These are phyloP conservation scores for Cyberlindnera nakhonratchasimensis DNA, from an alignment of 805 yeast species.

Conservation along the genomic window DNA sequence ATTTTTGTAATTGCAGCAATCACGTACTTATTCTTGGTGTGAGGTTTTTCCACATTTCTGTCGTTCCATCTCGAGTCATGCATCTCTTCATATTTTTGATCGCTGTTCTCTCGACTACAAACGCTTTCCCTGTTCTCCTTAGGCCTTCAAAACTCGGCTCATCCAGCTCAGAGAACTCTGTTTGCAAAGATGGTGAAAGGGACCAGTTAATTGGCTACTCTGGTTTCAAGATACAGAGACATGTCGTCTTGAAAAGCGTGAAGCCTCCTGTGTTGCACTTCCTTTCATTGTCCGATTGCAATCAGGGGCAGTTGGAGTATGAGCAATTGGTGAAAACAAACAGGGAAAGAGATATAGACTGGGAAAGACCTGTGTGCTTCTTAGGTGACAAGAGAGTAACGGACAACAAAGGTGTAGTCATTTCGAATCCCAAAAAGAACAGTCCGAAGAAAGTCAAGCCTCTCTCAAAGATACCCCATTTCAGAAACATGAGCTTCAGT, in stretches of 20 bases:
- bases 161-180: not conserved
- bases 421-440: slow-evolving; percentile 1
- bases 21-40: slow-evolving; percentile 6
- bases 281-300: slow-evolving; percentile 48
- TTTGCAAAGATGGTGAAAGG: slow-evolving; percentile 3
- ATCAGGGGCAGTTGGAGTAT: slow-evolving; percentile 45
- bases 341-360: slow-evolving; percentile 40
- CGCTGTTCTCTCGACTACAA: no score
- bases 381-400: slow-evolving; percentile 23
- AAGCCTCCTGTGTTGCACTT: slow-evolving; percentile 40
- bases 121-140: not conserved
- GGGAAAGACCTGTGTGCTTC: slow-evolving; percentile 48
- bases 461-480: not conserved
- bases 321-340: slow-evolving; percentile 35
- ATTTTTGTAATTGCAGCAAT: slow-evolving; percentile 7
- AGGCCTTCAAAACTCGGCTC: not conserved
- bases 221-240: slow-evolving; percentile 54
- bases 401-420: slow-evolving; percentile 5
- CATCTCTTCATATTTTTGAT: not conserved
- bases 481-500: slow-evolving; percentile 4
- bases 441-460: not conserved
- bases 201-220: slow-evolving; percentile 35
- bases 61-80: not conserved
- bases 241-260: slow-evolving; percentile 39
- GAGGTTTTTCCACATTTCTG: not conserved